A percentile compares a stretch with the other conserved stretches of the same genome.
phyloP scores from a whole-genome alignment of 768 basidiomycete species.

The Auricularia cornea region DNA sequence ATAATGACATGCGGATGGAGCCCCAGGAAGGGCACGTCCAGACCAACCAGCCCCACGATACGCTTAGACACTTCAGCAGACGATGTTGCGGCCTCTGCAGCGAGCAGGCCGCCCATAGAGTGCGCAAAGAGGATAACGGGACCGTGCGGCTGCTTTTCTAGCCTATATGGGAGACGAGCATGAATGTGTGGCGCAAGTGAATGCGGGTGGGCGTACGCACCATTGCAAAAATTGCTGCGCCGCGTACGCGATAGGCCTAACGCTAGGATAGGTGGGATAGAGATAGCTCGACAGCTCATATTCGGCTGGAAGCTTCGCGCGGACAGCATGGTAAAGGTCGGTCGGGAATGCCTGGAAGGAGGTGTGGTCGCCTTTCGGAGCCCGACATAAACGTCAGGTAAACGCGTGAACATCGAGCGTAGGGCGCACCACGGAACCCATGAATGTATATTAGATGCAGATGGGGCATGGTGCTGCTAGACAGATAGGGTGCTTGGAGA shows the following conservation, averaged over 20 bases:
- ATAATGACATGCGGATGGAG: constrained; percentile 57
- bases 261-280: constrained; percentile 55
- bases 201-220: constrained; percentile 20
- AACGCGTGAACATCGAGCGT: not conserved
- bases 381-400: not conserved
- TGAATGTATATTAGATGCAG: constrained; percentile 51
- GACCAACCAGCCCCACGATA: constrained; percentile 47
- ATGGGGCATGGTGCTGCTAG: not conserved
- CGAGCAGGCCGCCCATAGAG: constrained; percentile 55
- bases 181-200: not conserved
- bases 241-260: constrained; percentile 42
- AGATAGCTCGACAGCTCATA: constrained; percentile 37
- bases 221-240: constrained; percentile 49
- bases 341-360: constrained; percentile 55
- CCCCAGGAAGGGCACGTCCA: constrained; percentile 51
- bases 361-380: constrained; percentile 41
- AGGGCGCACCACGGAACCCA: constrained; percentile 27
- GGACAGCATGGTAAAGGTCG: constrained; percentile 39
- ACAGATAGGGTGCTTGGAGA: no score
- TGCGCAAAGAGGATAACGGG: constrained; percentile 49
- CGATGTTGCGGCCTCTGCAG: constrained; percentile 40
- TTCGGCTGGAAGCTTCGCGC: constrained; percentile 20
- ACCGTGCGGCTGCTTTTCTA: constrained; percentile 45
- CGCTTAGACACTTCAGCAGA: constrained; percentile 20
- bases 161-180: constrained; percentile 26